Conservation (phyloP, 1,284 basidiomycete species). For the Apiotrichum siamense region DNA sequence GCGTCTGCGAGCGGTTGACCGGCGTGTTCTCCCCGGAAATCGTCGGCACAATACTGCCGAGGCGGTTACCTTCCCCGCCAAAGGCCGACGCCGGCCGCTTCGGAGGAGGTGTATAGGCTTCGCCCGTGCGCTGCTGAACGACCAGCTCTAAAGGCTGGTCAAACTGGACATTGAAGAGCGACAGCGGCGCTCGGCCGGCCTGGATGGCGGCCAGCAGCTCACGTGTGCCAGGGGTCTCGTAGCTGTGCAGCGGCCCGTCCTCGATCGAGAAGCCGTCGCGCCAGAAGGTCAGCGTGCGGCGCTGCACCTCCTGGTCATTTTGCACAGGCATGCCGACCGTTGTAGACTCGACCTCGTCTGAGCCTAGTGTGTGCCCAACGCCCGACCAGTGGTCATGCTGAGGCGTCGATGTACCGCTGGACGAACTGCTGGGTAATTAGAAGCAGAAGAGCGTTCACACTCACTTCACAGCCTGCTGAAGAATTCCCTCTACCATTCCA, state of each 20-base stretch:
- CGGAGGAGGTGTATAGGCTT: slow-evolving; percentile 60
- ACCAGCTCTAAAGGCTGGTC: slow-evolving; percentile 83
- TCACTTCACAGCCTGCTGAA: slow-evolving; percentile 74
- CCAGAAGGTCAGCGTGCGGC: slow-evolving; percentile 87
- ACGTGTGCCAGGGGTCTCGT: slow-evolving; percentile 73
- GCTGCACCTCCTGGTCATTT: slow-evolving; percentile 53
- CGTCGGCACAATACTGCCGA: slow-evolving; percentile 62
- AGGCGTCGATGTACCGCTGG: slow-evolving; percentile 28
- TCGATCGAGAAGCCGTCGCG: slow-evolving; percentile 88
- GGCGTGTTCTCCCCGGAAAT: slow-evolving; percentile 11
- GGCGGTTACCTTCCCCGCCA: slow-evolving; percentile 69
- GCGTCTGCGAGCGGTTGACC: slow-evolving; percentile 19
- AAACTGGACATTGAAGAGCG: slow-evolving; percentile 66
- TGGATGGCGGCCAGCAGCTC: slow-evolving; percentile 72
- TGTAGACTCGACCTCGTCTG: slow-evolving; percentile 69
- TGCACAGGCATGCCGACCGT: slow-evolving; percentile 51
- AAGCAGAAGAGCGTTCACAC: slow-evolving; percentile 37
- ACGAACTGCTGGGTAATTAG: slow-evolving; percentile 28
- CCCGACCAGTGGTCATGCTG: slow-evolving; percentile 55
- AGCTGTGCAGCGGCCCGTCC: slow-evolving; percentile 76
- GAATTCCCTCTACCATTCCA: slow-evolving; percentile 69
- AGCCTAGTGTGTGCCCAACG: slow-evolving; percentile 74
- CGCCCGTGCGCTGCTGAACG: slow-evolving; percentile 65
- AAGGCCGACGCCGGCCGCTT: slow-evolving; percentile 54
- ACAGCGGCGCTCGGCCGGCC: slow-evolving; percentile 71